These are phyloP conservation scores for Solanum virginianum DNA, from an alignment of 257 asterid genomes.

Conservation along the genomic window DNA sequence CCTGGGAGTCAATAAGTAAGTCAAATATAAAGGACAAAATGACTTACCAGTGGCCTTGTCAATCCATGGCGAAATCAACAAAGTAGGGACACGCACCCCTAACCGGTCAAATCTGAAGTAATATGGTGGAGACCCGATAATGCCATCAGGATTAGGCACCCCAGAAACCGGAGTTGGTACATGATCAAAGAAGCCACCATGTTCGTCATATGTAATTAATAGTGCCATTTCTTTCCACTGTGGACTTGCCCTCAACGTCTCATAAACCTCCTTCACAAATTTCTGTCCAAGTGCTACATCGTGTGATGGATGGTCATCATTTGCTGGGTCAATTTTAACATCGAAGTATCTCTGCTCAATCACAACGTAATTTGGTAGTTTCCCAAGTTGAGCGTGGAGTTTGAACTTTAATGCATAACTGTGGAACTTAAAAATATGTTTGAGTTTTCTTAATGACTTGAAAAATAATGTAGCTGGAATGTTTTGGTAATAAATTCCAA, in stretches of 20 bases:
- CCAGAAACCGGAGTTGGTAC: conserved; percentile 87
- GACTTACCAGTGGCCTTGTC: conserved; percentile 75
- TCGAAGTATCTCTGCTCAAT: conserved; percentile 87
- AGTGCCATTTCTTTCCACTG: conserved; percentile 95
- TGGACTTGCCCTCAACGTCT: conserved; percentile 73
- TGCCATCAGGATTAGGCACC: conserved; percentile 97
- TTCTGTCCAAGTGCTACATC: conserved; percentile 84
- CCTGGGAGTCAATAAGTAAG: background rate
- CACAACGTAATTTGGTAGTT: conserved; percentile 77
- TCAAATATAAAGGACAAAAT: background rate
- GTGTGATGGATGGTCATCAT: conserved; percentile 93
- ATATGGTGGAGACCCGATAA: conserved; percentile 78
- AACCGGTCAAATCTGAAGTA: conserved; percentile 74
- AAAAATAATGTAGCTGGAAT: conserved; percentile 85
- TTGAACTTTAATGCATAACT: conserved; percentile 46
- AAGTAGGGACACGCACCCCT: conserved; percentile 86
- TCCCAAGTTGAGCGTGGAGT: conserved; percentile 59
- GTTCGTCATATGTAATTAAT: conserved; percentile 88
- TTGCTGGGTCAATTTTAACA: conserved; percentile 48
- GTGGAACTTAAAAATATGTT: conserved; percentile 53
- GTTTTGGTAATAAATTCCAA: conserved; percentile 90
- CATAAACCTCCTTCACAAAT: conserved; percentile 95
- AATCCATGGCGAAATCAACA: conserved; percentile 91
- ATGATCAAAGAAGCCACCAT: conserved; percentile 93
- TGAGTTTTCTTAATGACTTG: conserved; percentile 67